Evolutionary conservation across 169 alveolate species (phyloP).

Genomic region (Besnoitia besnoiti): DNA sequence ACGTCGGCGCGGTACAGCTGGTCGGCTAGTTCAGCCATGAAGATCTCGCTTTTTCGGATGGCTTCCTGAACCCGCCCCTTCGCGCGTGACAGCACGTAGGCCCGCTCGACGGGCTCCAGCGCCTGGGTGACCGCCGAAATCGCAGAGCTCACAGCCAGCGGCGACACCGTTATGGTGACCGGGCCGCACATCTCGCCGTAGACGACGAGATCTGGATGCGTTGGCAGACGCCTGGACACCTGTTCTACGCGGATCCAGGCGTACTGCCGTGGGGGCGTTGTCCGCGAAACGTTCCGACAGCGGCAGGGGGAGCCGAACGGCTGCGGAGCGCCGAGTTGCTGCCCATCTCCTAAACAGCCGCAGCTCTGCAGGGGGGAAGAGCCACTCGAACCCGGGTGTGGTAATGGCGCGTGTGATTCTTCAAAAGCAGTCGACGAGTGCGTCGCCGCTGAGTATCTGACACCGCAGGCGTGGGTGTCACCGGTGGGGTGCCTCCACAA

Average conservation of each 20-base stretch:
- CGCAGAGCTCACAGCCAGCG: not conserved
- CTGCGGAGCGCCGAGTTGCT: no score
- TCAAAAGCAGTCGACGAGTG: no score
- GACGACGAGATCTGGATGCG: not conserved
- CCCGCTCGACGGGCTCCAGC: constrained; percentile 6
- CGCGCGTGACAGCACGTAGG: not conserved
- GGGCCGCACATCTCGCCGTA: constrained; percentile 13
- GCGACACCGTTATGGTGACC: not conserved
- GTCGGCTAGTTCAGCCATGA: constrained; percentile 7
- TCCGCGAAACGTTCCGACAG: no score
- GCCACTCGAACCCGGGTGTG: not conserved
- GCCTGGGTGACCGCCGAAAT: not conserved
- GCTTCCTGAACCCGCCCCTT: not conserved
- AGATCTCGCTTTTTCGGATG: not conserved
- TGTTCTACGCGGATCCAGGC: not conserved
- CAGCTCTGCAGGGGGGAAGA: not conserved
- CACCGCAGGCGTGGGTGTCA: no score
- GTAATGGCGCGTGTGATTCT: no score
- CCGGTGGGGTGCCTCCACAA: no score
- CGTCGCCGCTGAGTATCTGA: no score
- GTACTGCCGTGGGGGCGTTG: no score
- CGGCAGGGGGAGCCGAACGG: no score
- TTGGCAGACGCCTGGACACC: not conserved
- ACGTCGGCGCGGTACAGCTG: constrained; percentile 1
- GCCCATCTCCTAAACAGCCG: not conserved